Base-by-base conservation (phyloP, 331 rosid species). In the Pyrus hybrid region DNA sequence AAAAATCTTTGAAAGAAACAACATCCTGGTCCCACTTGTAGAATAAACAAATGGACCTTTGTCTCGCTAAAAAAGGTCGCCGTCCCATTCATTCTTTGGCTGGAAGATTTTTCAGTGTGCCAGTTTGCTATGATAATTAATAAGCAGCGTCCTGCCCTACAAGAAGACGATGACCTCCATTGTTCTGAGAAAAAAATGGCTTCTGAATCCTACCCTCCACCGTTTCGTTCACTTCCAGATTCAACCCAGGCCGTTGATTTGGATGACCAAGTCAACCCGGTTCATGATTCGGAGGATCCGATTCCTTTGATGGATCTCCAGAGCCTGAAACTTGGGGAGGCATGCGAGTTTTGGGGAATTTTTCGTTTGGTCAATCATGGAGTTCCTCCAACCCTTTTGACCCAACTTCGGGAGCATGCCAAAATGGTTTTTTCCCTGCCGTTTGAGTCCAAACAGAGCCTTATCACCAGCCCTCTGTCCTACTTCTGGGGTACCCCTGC, bases 281-380 rank as follows among this genome's bases (percentile, higher is more conserved):
- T 21, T 17, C 28, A 26, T 9, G 66, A 73, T 25, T 68, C 70
- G 43, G 91, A 88, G 51, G 91, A 88, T 72, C 82, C 76, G 0
- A 45, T 91, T 4, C 94, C 97, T 1, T 57, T 64, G 7, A 76
- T 91, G 63, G 97, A 91, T 81, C 87, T 89, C 14, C 67, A 79
- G 33, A 20, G 68, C 77, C 77, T 86, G 18, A 37, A 68, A 49
- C 77, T 47, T 13, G 76, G 22, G 1, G 87, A 86, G 67, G 91
- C 89, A 45, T 91, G 94, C 74, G 76, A 80, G 70, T 70, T 81
- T 32, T 91, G 94, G 94, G 97, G 97, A 4, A 5, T 80, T 10
- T 87, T 91, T 58, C 94, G 94, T 70, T 79, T 91, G 92, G 85
- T 89, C 9, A 87, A 87, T 82, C 97, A 91, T 65, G 97, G 85